Base-by-base conservation (phyloP, 768 basidiomycete species). In the Agaricus blazei region DNA sequence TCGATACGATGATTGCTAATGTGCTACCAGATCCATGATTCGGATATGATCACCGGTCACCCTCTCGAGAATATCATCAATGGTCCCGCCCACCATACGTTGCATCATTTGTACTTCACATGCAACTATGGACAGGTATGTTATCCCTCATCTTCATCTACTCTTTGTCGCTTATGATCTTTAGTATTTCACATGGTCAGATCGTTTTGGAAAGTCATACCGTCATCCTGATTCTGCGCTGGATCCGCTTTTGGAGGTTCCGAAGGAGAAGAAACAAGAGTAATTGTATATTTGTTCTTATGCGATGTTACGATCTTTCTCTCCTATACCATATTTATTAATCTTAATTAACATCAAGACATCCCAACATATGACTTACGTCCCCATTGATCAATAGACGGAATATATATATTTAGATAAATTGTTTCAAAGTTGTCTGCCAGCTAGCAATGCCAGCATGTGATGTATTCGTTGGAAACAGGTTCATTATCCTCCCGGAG, bases 101-200 rank as follows among this genome's bases (percentile, higher is more conserved):
- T 98, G 42, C 96, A 98, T 68, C 97, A 98, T 65, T 73, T 99
- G 23, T 96, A 95, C 75, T 98, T 98, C 74, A 97, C 89, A 42
- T 88, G 90, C 62, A 98, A 98, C 75, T 96, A 93, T 70, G 94
- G 93, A 24, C 92, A 93, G 77, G 85, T 87, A 67, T 61, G 74
- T 70, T 63, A 26, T 45, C 49, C 40, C 26, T 43, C 45, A 9
- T 52, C 15, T 43, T 40, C 23, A 15, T n/a, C 34, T 23, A 12
- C 12, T 37, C 43, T 12, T 15, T 51, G n/a, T 31, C 44, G 54
- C 58, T 50, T 47, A 48, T 50, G 63, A 66, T 28, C 61, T n/a
- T 41, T 71, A 97, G 87, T 99, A 98, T 75, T 98, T 98, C 69
- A 97, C 94, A 38, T 95, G 88, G 86, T 92, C 91, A 19, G 97